Evolutionary conservation across 495 filamentous ascomycete species (phyloP), one percentile per base, ranked within the genome.

Genomic region (Massariosphaeria phaeospora): DNA sequence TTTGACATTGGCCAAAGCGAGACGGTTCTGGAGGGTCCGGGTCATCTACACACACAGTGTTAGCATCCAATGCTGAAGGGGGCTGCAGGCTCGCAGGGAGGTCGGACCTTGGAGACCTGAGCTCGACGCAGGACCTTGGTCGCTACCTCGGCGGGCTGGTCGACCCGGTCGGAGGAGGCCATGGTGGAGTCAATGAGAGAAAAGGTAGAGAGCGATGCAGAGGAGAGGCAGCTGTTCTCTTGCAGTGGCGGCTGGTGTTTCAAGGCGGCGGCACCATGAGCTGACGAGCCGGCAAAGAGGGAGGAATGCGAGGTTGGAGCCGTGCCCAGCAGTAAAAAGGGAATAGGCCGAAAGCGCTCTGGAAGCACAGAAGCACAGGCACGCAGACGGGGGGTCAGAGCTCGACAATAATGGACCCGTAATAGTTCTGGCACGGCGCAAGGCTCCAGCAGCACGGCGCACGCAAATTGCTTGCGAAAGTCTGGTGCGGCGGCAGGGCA

Each of bases 1-100:
- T 73, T 96, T 99, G 80, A 95, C 89, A 73, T 88, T 91, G 67
- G 93, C 93, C 45, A 97, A 79, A 60, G 94, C 91, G 29, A 99
- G 78, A 38, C 91, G 89, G 73, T 94, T 86, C 70, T 95, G 88
- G 29, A 99, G 75, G 64, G 83, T 84, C 70, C 91, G 76, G 49
- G 89, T 93, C 71, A 97, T 93, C 93, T 98, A 54, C 27, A 46
- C 35, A 45, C 45, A 25, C 38, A 51, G 18, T 18, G 49, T 64
- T 59, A 61, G 62, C 49, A 54, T 47, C 39, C 55, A 49, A 46
- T 42, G 50, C 35, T 27, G 44, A 47, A 56, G 52, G 47, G 38
- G 51, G 34, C 43, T 27, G 34, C 35, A 27, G 29, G 49, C 38
- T 8, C 43, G 35, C 27, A 43, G 39, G 35, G 24, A 33, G 36